Percentiles rank a stretch among this genome's conserved stretches.
phyloP scores from a whole-genome alignment of 805 yeast genomes.

The Metschnikowia lunata region DNA sequence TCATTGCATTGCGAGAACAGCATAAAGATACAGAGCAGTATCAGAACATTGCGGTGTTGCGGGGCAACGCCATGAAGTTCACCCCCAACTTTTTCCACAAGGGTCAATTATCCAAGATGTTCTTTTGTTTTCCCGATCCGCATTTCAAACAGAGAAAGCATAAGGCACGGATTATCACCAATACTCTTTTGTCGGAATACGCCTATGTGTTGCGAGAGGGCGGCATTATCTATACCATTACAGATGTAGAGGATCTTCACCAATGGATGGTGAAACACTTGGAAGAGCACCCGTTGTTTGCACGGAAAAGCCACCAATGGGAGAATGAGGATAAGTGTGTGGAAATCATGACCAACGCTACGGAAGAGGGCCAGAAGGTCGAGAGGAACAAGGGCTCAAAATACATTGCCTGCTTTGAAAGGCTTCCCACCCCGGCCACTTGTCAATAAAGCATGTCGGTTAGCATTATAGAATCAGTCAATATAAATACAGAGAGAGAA shows the following conservation, averaged over 20 bases:
- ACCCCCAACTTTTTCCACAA: slow-evolving; percentile 87
- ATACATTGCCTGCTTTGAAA: slow-evolving; percentile 80
- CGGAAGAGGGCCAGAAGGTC: slow-evolving; percentile 98
- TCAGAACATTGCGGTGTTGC: slow-evolving; percentile 81
- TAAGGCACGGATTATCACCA: slow-evolving; percentile 92
- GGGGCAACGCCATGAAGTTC: slow-evolving; percentile 98
- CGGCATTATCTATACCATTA: slow-evolving; percentile 88
- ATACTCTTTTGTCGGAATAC: slow-evolving; percentile 83
- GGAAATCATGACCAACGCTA: slow-evolving; percentile 79
- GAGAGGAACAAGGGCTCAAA: slow-evolving; percentile 84
- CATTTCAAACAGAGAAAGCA: slow-evolving; percentile 97
- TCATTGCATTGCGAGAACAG: slow-evolving; percentile 77
- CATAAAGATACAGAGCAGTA: slow-evolving; percentile 41
- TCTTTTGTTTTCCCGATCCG: slow-evolving; percentile 99
- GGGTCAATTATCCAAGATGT: slow-evolving; percentile 82
- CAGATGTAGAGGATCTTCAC: slow-evolving; percentile 91
- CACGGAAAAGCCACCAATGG: slow-evolving; percentile 74
- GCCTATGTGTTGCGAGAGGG: slow-evolving; percentile 85
- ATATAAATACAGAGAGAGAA: neutral
- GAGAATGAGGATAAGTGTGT: slow-evolving; percentile 80
- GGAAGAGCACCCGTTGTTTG: slow-evolving; percentile 87
- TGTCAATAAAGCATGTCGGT: slow-evolving; percentile 7
- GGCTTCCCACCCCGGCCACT: slow-evolving; percentile 58
- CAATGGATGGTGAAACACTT: slow-evolving; percentile 94
- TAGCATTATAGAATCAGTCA: slow-evolving; percentile 4